Percentiles rank a stretch among this genome's conserved stretches.
Conservation (phyloP, 2,329 filamentous ascomycete genomes). For the Hymenoscyphus salicellus region DNA sequence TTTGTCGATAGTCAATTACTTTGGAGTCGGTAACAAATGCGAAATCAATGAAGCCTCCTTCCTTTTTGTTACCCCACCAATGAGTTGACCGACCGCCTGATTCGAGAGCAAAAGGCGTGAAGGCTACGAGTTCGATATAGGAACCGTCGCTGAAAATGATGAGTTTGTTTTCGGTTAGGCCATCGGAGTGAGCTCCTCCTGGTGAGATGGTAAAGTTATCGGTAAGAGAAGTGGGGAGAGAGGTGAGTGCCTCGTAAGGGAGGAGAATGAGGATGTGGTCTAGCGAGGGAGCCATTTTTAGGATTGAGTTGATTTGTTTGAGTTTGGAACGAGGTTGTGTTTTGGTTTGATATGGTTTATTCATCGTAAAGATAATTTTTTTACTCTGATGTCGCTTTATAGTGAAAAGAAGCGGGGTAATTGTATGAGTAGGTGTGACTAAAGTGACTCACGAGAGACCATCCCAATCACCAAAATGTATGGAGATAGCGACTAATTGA, state of each 20-base stretch:
- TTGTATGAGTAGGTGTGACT: too few species aligned
- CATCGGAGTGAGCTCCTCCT: conserved; percentile 61
- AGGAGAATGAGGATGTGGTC: conserved; percentile 66
- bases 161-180: conserved; percentile 59
- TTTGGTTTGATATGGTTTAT: too few species aligned
- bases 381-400: too few species aligned
- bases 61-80: conserved; percentile 53
- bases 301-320: not conserved
- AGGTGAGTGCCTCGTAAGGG: conserved; percentile 46
- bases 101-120: conserved; percentile 33
- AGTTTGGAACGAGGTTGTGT: too few species aligned
- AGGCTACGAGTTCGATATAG: conserved; percentile 54
- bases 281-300: conserved; percentile 34
- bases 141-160: conserved; percentile 61
- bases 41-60: conserved; percentile 55
- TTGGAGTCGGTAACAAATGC: conserved; percentile 48
- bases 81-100: conserved; percentile 44
- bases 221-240: conserved; percentile 50
- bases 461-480: too few species aligned
- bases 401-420: too few species aligned
- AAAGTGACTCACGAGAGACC: too few species aligned
- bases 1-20: not conserved
- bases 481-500: too few species aligned
- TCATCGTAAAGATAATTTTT: too few species aligned
- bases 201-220: conserved; percentile 55